A percentile compares a stretch with the other conserved stretches of the same genome.
These are phyloP conservation scores for Hyaloscypha bicolor DNA, from an alignment of 495 filamentous ascomycete genomes.

Conservation along the genomic window DNA sequence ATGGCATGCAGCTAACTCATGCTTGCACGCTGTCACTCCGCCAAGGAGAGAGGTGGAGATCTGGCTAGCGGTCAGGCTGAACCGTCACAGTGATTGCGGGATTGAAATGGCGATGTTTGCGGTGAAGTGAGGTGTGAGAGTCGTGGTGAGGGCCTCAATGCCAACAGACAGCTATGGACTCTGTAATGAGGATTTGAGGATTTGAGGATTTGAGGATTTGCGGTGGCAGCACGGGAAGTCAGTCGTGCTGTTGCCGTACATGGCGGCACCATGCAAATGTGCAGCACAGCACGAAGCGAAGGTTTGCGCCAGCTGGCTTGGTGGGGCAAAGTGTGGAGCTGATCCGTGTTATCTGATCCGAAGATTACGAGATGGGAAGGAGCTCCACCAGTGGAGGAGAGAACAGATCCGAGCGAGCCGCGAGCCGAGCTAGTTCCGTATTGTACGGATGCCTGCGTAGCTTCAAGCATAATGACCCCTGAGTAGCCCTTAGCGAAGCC, in stretches of 20 bases:
- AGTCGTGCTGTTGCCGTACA: not conserved
- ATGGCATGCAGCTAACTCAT: not conserved
- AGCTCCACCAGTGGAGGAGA: too few relatives aligned
- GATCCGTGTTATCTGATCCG: constrained; percentile 29
- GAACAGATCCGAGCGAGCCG: too few relatives aligned
- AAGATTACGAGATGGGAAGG: constrained; percentile 23
- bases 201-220: too few relatives aligned
- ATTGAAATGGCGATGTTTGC: not conserved
- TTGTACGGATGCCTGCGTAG: too few relatives aligned
- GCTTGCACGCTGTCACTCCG: not conserved
- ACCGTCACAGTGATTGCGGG: not conserved
- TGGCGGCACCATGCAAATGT: not conserved
- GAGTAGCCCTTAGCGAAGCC: too few relatives aligned
- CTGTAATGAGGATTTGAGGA: not conserved
- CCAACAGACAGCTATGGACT: not conserved
- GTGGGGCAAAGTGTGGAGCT: not conserved
- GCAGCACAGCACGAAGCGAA: not conserved
- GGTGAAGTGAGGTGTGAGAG: not conserved
- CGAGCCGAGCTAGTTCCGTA: too few relatives aligned
- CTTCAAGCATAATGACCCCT: too few relatives aligned
- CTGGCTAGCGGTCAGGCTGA: not conserved
- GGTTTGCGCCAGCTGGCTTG: not conserved
- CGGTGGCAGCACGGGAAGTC: not conserved
- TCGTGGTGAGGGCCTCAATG: not conserved
- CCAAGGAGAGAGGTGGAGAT: too few relatives aligned